These are phyloP conservation scores for Neurospora sp. DNA, from an alignment of 495 filamentous ascomycete genomes.

Conservation along the genomic window DNA sequence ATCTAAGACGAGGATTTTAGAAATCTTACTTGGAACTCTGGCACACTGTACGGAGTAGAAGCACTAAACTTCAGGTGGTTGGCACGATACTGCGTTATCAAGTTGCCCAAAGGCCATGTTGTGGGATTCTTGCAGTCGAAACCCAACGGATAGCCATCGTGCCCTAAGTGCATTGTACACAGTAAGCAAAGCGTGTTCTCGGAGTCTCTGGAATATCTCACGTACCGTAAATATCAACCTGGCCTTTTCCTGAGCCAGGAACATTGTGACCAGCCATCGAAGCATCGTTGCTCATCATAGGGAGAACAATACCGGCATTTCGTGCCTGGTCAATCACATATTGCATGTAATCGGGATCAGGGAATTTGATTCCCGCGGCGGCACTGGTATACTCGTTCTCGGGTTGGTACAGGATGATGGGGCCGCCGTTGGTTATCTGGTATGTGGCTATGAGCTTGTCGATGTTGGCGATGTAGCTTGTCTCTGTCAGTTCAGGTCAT, in stretches of 20 bases:
- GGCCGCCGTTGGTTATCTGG: slow-evolving; percentile 72
- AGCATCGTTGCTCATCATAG: slow-evolving; percentile 70
- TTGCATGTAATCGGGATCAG: slow-evolving; percentile 56
- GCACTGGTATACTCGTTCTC: slow-evolving; percentile 58
- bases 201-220: neutral
- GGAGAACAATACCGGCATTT: slow-evolving; percentile 60
- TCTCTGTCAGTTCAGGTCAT: neutral
- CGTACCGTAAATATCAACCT: slow-evolving; percentile 58
- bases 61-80: slow-evolving; percentile 28
- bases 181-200: neutral
- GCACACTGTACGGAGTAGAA: slow-evolving; percentile 55
- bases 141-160: slow-evolving; percentile 63
- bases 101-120: slow-evolving; percentile 36
- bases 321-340: slow-evolving; percentile 59
- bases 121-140: slow-evolving; percentile 47
- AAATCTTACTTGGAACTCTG: slow-evolving; percentile 37
- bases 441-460: slow-evolving; percentile 56
- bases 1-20: no score
- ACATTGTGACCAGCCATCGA: slow-evolving; percentile 45
- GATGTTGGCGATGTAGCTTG: slow-evolving; percentile 41
- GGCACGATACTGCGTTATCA: slow-evolving; percentile 32
- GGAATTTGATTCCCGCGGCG: slow-evolving; percentile 24
- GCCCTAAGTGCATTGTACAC: slow-evolving; percentile 27
- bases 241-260: slow-evolving; percentile 52
- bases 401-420: slow-evolving; percentile 66